Percentiles rank a stretch among this genome's conserved stretches.
Evolutionary conservation across 2,329 filamentous ascomycete species (phyloP).

Genomic region (Diaporthe caulivora): DNA sequence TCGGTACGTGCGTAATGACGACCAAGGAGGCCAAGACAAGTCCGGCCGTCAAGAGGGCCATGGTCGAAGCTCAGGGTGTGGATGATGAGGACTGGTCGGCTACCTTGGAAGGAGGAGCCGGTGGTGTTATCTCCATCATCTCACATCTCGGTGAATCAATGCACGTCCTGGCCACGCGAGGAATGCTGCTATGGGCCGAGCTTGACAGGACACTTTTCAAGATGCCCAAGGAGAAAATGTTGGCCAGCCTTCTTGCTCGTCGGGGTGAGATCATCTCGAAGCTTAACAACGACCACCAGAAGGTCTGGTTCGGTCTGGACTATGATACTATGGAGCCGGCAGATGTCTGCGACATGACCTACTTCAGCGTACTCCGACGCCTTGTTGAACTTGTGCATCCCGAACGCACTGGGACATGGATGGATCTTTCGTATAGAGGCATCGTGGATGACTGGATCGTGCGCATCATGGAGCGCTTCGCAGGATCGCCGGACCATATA

Average conservation of each 20-base stretch:
- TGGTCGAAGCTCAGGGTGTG: conserved; percentile 56
- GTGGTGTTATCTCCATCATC: conserved; percentile 47
- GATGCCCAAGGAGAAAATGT: conserved; percentile 49
- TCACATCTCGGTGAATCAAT: conserved; percentile 55
- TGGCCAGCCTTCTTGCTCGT: conserved; percentile 55
- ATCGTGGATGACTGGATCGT: conserved; percentile 44
- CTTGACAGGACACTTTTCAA: conserved; percentile 51
- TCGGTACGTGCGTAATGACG: conserved; percentile 61
- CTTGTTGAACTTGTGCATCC: conserved; percentile 61
- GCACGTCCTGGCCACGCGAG: conserved; percentile 53
- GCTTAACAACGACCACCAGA: conserved; percentile 61
- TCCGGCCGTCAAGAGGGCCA: conserved; percentile 56
- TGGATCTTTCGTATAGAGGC: conserved; percentile 49
- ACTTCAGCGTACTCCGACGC: conserved; percentile 57
- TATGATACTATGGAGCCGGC: conserved; percentile 53
- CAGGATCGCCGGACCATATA: not conserved
- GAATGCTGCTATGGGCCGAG: conserved; percentile 52
- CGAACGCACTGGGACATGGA: conserved; percentile 58
- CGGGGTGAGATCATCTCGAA: conserved; percentile 58
- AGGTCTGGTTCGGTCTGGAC: conserved; percentile 61
- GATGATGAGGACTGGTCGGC: conserved; percentile 59
- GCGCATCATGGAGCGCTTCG: conserved; percentile 42
- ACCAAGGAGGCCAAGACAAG: conserved; percentile 59
- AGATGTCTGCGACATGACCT: conserved; percentile 62
- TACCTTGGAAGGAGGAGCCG: conserved; percentile 48